These are phyloP conservation scores for Phlebiopsis flavidoalba DNA, from an alignment of 768 basidiomycete genomes.

Conservation along the genomic window DNA sequence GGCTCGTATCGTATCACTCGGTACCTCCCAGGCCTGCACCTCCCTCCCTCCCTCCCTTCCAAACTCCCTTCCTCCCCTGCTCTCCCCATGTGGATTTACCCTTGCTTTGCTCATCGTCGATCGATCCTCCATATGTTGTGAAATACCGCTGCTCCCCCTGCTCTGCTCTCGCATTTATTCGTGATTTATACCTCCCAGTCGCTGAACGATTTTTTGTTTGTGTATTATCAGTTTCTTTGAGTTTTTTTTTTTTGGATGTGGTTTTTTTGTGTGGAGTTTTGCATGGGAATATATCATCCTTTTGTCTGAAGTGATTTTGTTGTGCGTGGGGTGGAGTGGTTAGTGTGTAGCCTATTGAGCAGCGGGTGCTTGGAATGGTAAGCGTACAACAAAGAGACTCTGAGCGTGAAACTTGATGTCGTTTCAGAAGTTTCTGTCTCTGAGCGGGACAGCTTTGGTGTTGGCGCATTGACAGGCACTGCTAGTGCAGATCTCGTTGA, in stretches of 20 bases:
- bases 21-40: no score
- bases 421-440: no score
- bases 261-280: neutral
- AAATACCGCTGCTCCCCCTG: neutral
- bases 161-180: conserved; percentile 1
- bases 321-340: neutral
- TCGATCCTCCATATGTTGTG: neutral
- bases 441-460: no score
- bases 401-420: no score
- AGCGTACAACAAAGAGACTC: no score
- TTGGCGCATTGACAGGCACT: no score
- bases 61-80: neutral
- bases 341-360: neutral
- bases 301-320: neutral
- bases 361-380: no score
- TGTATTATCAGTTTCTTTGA: neutral
- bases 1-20: neutral
- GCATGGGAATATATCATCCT: neutral
- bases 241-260: no score
- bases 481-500: no score
- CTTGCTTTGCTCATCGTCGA: neutral
- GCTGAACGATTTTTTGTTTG: no score
- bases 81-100: neutral
- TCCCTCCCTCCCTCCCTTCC: neutral
- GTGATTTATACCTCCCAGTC: neutral